Evolutionary conservation across 345 rosid genomes (phyloP).

Genomic region (Triadica sebifera): DNA sequence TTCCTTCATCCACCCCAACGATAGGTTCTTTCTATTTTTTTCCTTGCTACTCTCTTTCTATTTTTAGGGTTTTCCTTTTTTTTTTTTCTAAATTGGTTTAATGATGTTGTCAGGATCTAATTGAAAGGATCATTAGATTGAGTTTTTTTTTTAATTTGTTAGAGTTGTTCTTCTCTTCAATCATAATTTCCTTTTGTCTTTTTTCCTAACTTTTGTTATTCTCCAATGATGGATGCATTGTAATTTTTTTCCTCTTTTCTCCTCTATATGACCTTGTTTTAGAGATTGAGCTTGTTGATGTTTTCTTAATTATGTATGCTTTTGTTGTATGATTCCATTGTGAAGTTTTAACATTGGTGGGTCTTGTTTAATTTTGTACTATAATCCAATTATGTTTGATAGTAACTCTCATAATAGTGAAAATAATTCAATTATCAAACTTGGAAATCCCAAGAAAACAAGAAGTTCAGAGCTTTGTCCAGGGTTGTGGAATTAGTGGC

Average conservation of each 20-base stretch:
- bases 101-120: conserved; percentile 55
- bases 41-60: not conserved
- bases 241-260: conserved; percentile 87
- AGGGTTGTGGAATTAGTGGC: too few species aligned
- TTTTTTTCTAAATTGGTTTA: not conserved
- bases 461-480: too few species aligned
- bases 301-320: too few species aligned
- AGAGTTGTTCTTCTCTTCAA: not conserved
- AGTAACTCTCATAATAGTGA: too few species aligned
- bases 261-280: conserved; percentile 82
- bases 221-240: not conserved
- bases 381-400: too few species aligned
- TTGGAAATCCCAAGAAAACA: too few species aligned
- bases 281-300: conserved; percentile 86
- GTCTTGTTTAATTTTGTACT: too few species aligned
- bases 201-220: not conserved
- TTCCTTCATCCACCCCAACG: conserved; percentile 83
- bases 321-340: too few species aligned
- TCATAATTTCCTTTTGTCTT: not conserved
- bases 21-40: conserved; percentile 42
- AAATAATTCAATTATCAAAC: too few species aligned
- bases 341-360: too few species aligned
- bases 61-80: not conserved
- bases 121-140: conserved; percentile 83
- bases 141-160: not conserved